phyloP scores from a whole-genome alignment of 495 filamentous ascomycete genomes.

The Pyronema domesticum region DNA sequence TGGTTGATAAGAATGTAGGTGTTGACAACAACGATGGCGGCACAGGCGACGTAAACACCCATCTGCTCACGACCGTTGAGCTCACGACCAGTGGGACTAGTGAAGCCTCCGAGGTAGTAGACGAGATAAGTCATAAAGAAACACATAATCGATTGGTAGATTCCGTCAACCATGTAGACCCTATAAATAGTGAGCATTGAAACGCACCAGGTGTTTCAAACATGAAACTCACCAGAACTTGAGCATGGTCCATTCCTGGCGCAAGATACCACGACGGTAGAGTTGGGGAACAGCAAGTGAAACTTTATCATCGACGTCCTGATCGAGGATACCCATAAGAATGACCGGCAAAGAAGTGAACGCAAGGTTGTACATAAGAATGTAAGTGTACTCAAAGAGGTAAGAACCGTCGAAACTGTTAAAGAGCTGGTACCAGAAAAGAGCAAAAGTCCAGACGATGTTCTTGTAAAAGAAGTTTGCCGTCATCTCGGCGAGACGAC shows the following conservation, averaged over 20 bases:
- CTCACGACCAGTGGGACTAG: slow-evolving; percentile 47
- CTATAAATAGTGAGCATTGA: slow-evolving; percentile 33
- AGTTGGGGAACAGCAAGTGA: slow-evolving; percentile 88
- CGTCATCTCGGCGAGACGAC: slow-evolving; percentile 78
- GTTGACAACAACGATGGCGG: slow-evolving; percentile 73
- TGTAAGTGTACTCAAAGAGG: slow-evolving; percentile 94
- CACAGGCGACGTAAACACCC: slow-evolving; percentile 63
- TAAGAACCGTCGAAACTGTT: slow-evolving; percentile 92
- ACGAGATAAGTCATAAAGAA: slow-evolving; percentile 85
- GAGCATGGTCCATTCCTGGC: slow-evolving; percentile 85
- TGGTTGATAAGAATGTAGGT: slow-evolving; percentile 88
- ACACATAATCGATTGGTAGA: slow-evolving; percentile 82
- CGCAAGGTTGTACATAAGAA: slow-evolving; percentile 84
- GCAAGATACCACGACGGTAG: slow-evolving; percentile 89
- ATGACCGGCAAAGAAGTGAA: slow-evolving; percentile 94
- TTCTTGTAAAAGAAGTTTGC: slow-evolving; percentile 99
- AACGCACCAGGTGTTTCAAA: not conserved
- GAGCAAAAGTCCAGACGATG: slow-evolving; percentile 89
- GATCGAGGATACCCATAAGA: slow-evolving; percentile 91
- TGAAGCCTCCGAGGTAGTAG: slow-evolving; percentile 48
- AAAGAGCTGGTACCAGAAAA: slow-evolving; percentile 97
- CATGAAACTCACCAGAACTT: slow-evolving; percentile 76
- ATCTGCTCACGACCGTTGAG: slow-evolving; percentile 63
- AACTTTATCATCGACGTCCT: slow-evolving; percentile 88
- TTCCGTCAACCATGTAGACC: slow-evolving; percentile 86